Percentiles rank a stretch among this genome's conserved stretches.
Evolutionary conservation across 192 early-diverging fungal genomes (phyloP).

Genomic region (Diversispora epigaea): DNA sequence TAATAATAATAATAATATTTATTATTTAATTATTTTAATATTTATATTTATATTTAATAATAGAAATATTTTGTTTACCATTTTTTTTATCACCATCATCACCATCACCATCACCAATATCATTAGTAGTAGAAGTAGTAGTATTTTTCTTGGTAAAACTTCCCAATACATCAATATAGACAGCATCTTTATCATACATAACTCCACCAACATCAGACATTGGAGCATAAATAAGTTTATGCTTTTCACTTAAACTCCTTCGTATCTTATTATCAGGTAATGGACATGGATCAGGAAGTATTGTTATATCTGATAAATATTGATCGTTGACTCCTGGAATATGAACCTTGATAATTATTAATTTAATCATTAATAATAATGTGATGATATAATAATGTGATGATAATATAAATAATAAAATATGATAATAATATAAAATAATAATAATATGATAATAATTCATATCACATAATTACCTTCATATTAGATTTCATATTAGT

Average conservation of each 20-base stretch:
- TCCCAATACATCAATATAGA: constrained; percentile 96
- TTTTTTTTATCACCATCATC: neutral
- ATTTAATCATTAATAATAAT: too few species aligned
- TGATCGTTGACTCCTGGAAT: constrained; percentile 96
- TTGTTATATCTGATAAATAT: constrained; percentile 68
- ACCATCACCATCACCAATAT: constrained; percentile 35
- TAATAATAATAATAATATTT: neutral
- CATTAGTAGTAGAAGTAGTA: constrained; percentile 25
- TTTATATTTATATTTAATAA: too few species aligned
- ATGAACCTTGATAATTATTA: too few species aligned
- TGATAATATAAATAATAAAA: too few species aligned
- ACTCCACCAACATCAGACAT: constrained; percentile 98
- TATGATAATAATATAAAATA: neutral
- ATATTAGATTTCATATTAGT: constrained; percentile 86
- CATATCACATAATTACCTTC: constrained; percentile 40
- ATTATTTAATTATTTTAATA: too few species aligned
- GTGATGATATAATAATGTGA: too few species aligned
- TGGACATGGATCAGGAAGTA: constrained; percentile 94
- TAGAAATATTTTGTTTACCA: constrained; percentile 4
- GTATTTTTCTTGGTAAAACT: constrained; percentile 60
- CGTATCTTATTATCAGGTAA: constrained; percentile 85
- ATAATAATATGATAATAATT: neutral
- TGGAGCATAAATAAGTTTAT: constrained; percentile 96
- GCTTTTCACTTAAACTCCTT: constrained; percentile 86
- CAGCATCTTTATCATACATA: constrained; percentile 98